Base-by-base conservation (phyloP, 129 eudicot species). In the carrot (Daucus carota) region DNA sequence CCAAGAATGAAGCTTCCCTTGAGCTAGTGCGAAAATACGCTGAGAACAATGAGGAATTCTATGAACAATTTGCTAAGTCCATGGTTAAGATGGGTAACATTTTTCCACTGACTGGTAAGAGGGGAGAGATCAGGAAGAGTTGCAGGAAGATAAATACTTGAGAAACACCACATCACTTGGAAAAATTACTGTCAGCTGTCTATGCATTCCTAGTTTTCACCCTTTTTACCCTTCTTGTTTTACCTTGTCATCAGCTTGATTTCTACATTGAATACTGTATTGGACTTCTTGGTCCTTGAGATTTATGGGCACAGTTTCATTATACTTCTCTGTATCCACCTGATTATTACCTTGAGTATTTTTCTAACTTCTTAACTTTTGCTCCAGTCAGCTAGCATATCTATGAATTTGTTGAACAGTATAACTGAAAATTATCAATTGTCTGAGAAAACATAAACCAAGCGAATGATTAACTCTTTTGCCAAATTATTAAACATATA, bases 91-190 rank as follows among this genome's bases (percentile, higher is more conserved):
- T 70, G 74, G 74, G 74, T 40, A 70, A 70, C 48, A 70, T 70
- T 22, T 70, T 40, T 1, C 74, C 74, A 9, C n/a, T 70, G 33
- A 70, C 74, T 40, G 74, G 74, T 40, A 3, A 0, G 32, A 70
- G 32, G 33, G 50, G 74, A 70, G 74, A 70, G 50, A 70, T 70
- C 8, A 70, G 74, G 44, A 70, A 40, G 74, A 70, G 50, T 38
- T 70, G 74, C 74, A 70, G 74, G 33, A 70, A 70, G 74, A 41
- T 70, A 33, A 70, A 70, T n/a, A 41, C 74, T 41, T 70, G 33
- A 70, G 28, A 70, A 0, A 13, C 3, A 29, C 46, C 13, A 6
- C 72, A 34, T 67, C 72, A 67, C 8, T 67, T 18, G 20, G 38
- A 18, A 63, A 4, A 29, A 1, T 63, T 26, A 63, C 38, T 63